These are phyloP conservation scores for Abrus pulchellus DNA, from an alignment of 306 rosid species.

Conservation along the genomic window DNA sequence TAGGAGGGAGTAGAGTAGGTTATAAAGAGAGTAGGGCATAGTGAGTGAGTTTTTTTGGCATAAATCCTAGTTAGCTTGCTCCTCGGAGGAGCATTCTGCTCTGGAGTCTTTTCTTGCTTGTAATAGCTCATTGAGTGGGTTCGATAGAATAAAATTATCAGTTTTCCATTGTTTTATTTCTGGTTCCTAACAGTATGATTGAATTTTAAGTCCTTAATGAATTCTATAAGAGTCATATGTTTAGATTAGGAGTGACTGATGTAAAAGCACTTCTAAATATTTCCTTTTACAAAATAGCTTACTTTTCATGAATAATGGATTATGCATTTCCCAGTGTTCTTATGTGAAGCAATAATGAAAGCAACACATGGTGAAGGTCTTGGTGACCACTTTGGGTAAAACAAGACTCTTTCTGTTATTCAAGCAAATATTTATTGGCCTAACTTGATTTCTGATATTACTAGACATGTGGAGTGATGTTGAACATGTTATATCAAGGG, in stretches of 20 bases:
- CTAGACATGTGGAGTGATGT: neutral
- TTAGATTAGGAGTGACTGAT: neutral
- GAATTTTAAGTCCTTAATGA: neutral
- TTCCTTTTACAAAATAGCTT: neutral
- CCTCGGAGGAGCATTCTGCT: neutral
- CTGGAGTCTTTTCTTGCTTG: neutral
- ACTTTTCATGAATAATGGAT: neutral
- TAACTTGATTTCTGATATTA: neutral
- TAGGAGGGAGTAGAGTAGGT: neutral
- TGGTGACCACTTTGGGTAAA: neutral
- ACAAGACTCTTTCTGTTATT: neutral
- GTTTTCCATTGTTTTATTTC: neutral
- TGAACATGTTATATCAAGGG: neutral
- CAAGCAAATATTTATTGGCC: neutral
- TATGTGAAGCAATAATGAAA: neutral
- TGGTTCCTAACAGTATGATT: neutral
- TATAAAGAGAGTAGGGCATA: neutral
- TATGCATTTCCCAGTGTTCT: neutral
- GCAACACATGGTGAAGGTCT: neutral
- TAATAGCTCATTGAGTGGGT: neutral
- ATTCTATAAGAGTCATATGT: neutral
- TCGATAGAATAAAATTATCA: neutral
- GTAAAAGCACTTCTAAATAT: neutral
- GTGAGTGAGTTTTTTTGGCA: neutral
- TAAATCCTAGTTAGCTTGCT: neutral